Evolutionary conservation across 2,329 filamentous ascomycete species (phyloP).

Genomic region (Aspergillus bombycis): DNA sequence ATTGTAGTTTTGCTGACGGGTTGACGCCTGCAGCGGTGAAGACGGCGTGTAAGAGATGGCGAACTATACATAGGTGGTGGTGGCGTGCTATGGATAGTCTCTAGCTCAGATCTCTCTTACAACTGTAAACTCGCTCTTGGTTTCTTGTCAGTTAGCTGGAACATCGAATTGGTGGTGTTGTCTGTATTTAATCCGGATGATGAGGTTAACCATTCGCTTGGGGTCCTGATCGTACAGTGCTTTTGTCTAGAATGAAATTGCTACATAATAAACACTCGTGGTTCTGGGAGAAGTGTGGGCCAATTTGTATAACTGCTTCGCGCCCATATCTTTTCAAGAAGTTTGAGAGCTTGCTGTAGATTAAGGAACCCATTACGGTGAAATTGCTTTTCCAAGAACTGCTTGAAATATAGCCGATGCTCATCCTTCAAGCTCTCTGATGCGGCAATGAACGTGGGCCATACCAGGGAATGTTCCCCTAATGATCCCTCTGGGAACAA

Average conservation of each 20-base stretch:
- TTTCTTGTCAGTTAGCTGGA: neutral
- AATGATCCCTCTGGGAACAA: slow-evolving; percentile 1
- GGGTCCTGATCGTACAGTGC: neutral
- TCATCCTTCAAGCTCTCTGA: slow-evolving; percentile 15
- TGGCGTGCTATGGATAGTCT: neutral
- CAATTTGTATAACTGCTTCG: neutral
- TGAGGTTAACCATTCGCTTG: neutral
- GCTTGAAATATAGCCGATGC: slow-evolving; percentile 6
- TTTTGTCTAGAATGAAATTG: neutral
- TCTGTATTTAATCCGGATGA: neutral
- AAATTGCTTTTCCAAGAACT: slow-evolving; percentile 8
- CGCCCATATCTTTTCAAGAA: slow-evolving; percentile 9
- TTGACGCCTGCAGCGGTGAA: neutral
- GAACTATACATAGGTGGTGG: neutral
- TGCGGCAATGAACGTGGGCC: slow-evolving; percentile 24
- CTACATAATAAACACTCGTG: slow-evolving; percentile 9
- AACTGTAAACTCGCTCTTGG: neutral
- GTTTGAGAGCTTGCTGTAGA: slow-evolving; percentile 2
- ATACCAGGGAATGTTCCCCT: slow-evolving; percentile 19
- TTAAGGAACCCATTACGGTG: slow-evolving; percentile 10
- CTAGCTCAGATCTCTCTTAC: neutral
- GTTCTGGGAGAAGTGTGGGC: slow-evolving; percentile 2
- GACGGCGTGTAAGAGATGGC: neutral
- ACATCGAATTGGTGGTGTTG: neutral
- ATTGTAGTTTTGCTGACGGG: neutral